These are phyloP conservation scores for Mycena leptocephala DNA, from an alignment of 768 basidiomycete species.

Conservation along the genomic window DNA sequence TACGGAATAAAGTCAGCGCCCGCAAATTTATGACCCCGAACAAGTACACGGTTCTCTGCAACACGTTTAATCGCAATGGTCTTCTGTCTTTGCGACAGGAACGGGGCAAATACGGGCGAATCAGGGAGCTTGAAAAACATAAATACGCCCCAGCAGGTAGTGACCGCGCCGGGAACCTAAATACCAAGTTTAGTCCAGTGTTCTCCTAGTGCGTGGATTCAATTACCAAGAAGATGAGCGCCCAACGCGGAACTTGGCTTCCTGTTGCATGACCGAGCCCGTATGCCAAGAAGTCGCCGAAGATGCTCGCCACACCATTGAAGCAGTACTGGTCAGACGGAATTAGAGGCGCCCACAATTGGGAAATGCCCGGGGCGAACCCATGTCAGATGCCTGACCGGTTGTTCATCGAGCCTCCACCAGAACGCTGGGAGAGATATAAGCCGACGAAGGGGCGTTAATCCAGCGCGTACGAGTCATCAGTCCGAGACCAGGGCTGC, in stretches of 20 bases:
- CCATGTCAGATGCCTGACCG: constrained; percentile 48
- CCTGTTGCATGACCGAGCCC: constrained; percentile 42
- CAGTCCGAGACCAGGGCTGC: constrained; percentile 46
- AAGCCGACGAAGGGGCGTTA: neutral
- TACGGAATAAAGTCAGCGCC: neutral
- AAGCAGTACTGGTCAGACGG: constrained; percentile 28
- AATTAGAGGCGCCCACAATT: neutral
- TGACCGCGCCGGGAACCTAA: constrained; percentile 43
- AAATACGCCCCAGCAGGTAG: constrained; percentile 43
- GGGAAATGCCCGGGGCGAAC: constrained; percentile 33
- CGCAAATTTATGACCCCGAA: neutral
- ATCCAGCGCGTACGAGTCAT: constrained; percentile 42
- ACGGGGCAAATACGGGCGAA: constrained; percentile 49
- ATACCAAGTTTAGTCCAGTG: neutral
- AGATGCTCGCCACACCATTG: constrained; percentile 41
- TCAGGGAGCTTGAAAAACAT: constrained; percentile 55
- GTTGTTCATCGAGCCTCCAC: constrained; percentile 47
- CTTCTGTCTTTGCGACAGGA: constrained; percentile 49
- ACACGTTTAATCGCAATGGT: constrained; percentile 55
- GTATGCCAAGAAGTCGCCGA: constrained; percentile 47
- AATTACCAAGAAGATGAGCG: constrained; percentile 43
- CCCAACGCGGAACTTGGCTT: constrained; percentile 45
- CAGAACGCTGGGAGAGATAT: constrained; percentile 36
- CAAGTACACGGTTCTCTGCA: constrained; percentile 41
- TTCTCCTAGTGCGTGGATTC: neutral